Evolutionary conservation across 164 flowering plant genomes (phyloP).

Genomic region (Warburgia ugandensis): DNA sequence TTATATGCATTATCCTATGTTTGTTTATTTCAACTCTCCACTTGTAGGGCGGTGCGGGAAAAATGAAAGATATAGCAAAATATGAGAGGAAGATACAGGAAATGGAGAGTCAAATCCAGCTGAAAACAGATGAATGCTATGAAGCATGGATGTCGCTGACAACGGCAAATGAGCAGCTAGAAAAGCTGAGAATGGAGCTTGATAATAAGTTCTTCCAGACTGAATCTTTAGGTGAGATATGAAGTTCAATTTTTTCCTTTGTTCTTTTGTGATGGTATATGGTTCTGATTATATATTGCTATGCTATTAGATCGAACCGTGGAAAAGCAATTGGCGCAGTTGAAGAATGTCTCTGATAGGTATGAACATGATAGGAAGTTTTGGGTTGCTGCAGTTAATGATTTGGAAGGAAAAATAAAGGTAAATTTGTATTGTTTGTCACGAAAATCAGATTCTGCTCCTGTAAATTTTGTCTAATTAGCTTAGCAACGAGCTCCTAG

Average conservation of each 20-base stretch:
- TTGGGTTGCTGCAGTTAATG: slow-evolving; percentile 44
- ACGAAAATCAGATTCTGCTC: too few relatives aligned
- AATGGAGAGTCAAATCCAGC: slow-evolving; percentile 40
- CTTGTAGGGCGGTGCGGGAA: slow-evolving; percentile 45
- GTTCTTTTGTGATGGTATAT: too few relatives aligned
- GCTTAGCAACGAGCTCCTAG: too few relatives aligned
- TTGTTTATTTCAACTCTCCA: background rate
- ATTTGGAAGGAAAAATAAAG: slow-evolving; percentile 52
- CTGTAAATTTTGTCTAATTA: too few relatives aligned
- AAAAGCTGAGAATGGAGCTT: slow-evolving; percentile 63
- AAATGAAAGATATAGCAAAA: slow-evolving; percentile 36
- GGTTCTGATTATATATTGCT: background rate
- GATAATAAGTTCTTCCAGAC: slow-evolving; percentile 46
- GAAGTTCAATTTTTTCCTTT: background rate
- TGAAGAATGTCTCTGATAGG: slow-evolving; percentile 40
- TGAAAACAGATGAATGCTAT: slow-evolving; percentile 64
- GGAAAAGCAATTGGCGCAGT: slow-evolving; percentile 44
- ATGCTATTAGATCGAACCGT: slow-evolving; percentile 43
- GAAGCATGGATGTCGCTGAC: slow-evolving; percentile 87
- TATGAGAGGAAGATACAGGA: slow-evolving; percentile 74
- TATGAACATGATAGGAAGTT: slow-evolving; percentile 51
- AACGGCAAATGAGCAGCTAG: slow-evolving; percentile 57
- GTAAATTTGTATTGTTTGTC: slow-evolving; percentile 21
- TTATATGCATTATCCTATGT: background rate
- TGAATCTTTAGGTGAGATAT: slow-evolving; percentile 46